Conservation (phyloP, 192 early-diverging fungal species). For the Podila minutissima region DNA sequence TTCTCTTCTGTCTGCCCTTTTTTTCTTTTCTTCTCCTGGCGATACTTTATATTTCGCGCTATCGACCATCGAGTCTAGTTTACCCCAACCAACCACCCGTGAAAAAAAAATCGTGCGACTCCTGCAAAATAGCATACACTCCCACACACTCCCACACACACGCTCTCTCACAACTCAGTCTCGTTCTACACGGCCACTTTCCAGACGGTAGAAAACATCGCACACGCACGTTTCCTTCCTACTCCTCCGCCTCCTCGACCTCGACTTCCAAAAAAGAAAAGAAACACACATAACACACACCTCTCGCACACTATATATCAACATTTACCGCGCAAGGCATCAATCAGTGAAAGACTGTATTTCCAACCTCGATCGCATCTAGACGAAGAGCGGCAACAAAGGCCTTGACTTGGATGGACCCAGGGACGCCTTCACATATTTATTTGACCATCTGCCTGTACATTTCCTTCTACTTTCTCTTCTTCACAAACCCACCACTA, state of each 20-base stretch:
- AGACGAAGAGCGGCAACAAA: background rate
- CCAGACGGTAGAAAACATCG: slow-evolving; percentile 1
- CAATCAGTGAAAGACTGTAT: background rate
- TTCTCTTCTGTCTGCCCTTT: background rate
- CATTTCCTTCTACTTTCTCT: slow-evolving; percentile 52
- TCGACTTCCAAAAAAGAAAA: background rate
- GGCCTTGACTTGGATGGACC: slow-evolving; percentile 33
- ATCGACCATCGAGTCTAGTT: background rate
- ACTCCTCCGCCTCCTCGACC: background rate
- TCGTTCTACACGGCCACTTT: background rate
- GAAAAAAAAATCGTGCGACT: too few species aligned
- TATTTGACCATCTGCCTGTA: slow-evolving; percentile 53
- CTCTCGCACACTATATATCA: background rate
- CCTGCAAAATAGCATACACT: too few species aligned
- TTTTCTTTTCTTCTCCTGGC: background rate
- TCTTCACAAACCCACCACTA: slow-evolving; percentile 23
- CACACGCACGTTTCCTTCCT: background rate
- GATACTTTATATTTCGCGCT: background rate
- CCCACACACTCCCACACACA: background rate
- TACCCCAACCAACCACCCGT: background rate
- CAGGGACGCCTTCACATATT: slow-evolving; percentile 41
- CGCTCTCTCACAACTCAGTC: background rate
- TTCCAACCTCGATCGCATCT: background rate
- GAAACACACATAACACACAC: background rate
- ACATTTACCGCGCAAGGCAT: background rate